Base-by-base conservation (phyloP, 2,329 filamentous ascomycete genomes). In the Drechslerella dactyloides region DNA sequence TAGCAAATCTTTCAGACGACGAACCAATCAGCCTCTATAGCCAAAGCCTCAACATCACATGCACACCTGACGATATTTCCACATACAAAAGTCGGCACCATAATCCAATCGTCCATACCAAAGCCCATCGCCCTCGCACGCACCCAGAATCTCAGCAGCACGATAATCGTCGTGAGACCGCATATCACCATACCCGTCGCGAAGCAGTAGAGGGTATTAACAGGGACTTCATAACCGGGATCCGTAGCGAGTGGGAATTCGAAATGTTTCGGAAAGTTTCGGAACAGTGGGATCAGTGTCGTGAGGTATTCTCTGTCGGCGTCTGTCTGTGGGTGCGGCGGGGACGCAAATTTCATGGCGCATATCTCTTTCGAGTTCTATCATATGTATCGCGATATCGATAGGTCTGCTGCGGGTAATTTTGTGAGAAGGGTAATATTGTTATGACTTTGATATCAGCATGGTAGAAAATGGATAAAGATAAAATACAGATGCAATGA, bases 21-120 rank as follows among this genome's bases (percentile, higher is more conserved):
- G n/a, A 5, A 19, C 54, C 27, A 40, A 10, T 37, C 3, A 37
- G 24, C n/a, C n/a, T n/a, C n/a, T n/a, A n/a, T n/a, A n/a, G n/a
- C n/a, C n/a, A n/a, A n/a, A n/a, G n/a, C n/a, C n/a, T n/a, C 35
- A 17, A 17, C 17, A 3, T 2, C 11, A 21, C 7, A 57, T 30
- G 11, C 3, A 1, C 13, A 51, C 51, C 17, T 13, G 27, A 21
- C 19, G 23, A 33, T 19, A 19, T 50, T 11, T 58, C n/a, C 17
- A 56, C 65, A 44, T 63, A 69, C 65, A 13, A 69, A 69, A 17
- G 65, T 44, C 24, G 58, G 51, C 58, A 62, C 17, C 65, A 69
- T 69, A 17, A 69, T 42, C 63, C 65, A 69, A 37, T 69, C 65
- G 40, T 69, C 65, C 21, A 19, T 62, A 10, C 65, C 65, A 48